Conservation (phyloP, 768 basidiomycete genomes). For the Sarcodon aspratus region DNA sequence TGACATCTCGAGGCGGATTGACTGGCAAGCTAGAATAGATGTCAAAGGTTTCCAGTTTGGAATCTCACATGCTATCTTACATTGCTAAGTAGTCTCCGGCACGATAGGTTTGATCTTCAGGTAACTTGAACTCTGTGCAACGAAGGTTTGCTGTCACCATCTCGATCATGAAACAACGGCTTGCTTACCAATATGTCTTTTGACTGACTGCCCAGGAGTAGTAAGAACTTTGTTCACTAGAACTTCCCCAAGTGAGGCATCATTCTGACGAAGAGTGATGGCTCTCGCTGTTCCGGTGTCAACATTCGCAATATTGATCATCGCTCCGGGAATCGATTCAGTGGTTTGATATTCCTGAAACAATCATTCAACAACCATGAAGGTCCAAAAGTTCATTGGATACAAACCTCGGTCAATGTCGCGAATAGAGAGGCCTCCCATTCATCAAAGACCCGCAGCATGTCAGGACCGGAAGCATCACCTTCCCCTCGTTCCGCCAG, state of each 20-base stretch:
- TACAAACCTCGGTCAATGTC: slow-evolving; percentile 20
- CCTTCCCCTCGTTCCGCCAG: slow-evolving; percentile 27
- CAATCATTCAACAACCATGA: not conserved
- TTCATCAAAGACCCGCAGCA: slow-evolving; percentile 33
- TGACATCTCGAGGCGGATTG: slow-evolving; percentile 28
- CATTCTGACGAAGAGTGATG: slow-evolving; percentile 22
- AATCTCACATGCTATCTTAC: slow-evolving; percentile 11
- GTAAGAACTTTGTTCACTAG: slow-evolving; percentile 28
- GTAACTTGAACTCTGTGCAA: slow-evolving; percentile 27
- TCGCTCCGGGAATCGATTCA: slow-evolving; percentile 5
- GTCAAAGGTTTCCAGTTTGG: not conserved
- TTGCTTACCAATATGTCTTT: slow-evolving; percentile 28
- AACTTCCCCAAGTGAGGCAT: slow-evolving; percentile 27
- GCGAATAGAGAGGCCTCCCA: slow-evolving; percentile 30
- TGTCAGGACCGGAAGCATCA: slow-evolving; percentile 28
- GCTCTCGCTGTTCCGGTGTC: slow-evolving; percentile 23
- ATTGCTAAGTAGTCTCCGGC: slow-evolving; percentile 39
- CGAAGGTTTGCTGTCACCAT: not conserved
- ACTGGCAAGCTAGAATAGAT: slow-evolving; percentile 21
- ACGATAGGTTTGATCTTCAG: slow-evolving; percentile 24
- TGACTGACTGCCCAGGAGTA: slow-evolving; percentile 23
- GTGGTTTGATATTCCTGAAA: slow-evolving; percentile 21
- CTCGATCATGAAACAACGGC: not conserved
- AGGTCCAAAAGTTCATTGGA: too few species aligned
- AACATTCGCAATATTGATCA: slow-evolving; percentile 20